Percentiles rank a stretch among this genome's conserved stretches.
These are phyloP conservation scores for Verticillium isaacii DNA, from an alignment of 2,329 filamentous ascomycete species.

Conservation along the genomic window DNA sequence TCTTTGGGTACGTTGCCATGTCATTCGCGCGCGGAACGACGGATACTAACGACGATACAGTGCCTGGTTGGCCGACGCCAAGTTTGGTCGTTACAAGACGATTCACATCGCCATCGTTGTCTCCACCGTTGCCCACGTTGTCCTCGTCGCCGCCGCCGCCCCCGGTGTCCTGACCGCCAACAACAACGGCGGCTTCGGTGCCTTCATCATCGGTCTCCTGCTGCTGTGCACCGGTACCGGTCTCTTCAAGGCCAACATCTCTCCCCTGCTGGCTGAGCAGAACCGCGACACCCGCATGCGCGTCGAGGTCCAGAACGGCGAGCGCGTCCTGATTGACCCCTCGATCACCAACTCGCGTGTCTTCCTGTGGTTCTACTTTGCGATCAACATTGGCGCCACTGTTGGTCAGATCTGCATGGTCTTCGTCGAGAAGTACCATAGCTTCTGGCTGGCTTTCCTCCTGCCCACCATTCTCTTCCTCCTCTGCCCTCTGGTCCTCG, in stretches of 20 bases:
- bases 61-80: constrained; percentile 61
- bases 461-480: constrained; percentile 64
- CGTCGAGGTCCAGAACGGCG: constrained; percentile 49
- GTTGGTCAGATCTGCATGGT: constrained; percentile 60
- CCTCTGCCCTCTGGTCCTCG: constrained; percentile 55
- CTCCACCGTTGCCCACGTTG: constrained; percentile 60
- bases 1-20: constrained; percentile 42
- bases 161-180: constrained; percentile 54
- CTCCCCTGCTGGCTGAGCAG: constrained; percentile 67
- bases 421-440: constrained; percentile 71
- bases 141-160: constrained; percentile 61
- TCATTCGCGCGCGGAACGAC: background rate
- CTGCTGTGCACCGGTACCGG: constrained; percentile 61
- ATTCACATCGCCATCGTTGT: constrained; percentile 64
- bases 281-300: constrained; percentile 54
- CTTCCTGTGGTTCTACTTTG: constrained; percentile 57
- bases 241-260: constrained; percentile 79
- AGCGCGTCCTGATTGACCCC: constrained; percentile 65
- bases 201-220: constrained; percentile 63
- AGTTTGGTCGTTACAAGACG: constrained; percentile 68
- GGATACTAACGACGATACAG: constrained; percentile 16
- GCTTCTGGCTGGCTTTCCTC: constrained; percentile 68
- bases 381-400: constrained; percentile 63
- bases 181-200: constrained; percentile 53
- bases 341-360: constrained; percentile 63